Base-by-base conservation (phyloP, 257 asterid genomes). In the Primulina tabacum region DNA sequence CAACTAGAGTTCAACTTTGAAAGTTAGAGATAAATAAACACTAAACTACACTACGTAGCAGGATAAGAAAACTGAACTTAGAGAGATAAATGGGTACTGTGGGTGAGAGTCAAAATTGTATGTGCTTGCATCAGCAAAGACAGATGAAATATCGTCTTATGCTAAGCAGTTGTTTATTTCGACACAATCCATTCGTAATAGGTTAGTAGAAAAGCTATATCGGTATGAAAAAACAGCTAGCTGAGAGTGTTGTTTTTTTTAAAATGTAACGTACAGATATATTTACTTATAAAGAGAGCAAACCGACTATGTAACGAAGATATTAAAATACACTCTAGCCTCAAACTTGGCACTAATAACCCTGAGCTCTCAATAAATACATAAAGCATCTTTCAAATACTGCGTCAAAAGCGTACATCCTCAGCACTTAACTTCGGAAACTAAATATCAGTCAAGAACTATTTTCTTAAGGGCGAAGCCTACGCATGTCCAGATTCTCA, bases 1-100 rank as follows among this genome's bases (percentile, higher is more conserved):
- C 68, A 37, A 62, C 68, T 57, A 76, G 68, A 71, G 52, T 64
- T 52, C 56, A 20, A 55, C 43, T 28, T n/a, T 47, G 66, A 60
- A 61, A 35, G 26, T 60, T 9, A 38, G 20, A 35, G 4, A 52
- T 47, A 70, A 14, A 47, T 50, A 29, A 35, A 77, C 50, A 66
- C 30, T 16, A n/a, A 12, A 33, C 28, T 2, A 30, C 50, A 50
- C 18, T 20, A 37, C 6, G 62, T 11, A n/a, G 6, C 7, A 33
- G 7, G 7, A n/a, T 24, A 20, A 57, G 8, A 30, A 28, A 21
- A 5, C 53, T 43, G 53, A 3, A 38, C 14, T 1, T 38, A 8
- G 50, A 43, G 6, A 11, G 53, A 43, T 12, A 43, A 43, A 11
- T 12, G 53, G 53, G 53, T 4, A 43, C 53, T 2, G 2, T 43